Evolutionary conservation across 2,329 filamentous ascomycete genomes (phyloP).

Genomic region (Pestalotiopsis fici): DNA sequence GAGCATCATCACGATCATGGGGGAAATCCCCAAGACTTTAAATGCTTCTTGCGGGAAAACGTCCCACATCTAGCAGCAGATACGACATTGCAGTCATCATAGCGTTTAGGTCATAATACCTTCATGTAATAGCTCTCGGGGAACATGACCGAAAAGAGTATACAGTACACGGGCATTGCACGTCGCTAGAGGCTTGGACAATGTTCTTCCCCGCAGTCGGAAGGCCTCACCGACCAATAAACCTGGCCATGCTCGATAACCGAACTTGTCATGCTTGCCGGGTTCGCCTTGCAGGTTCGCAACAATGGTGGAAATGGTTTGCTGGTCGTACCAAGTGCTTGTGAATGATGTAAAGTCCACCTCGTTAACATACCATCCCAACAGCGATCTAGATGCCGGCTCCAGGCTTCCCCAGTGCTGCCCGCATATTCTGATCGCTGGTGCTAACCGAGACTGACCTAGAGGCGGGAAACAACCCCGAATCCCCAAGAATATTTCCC

Average conservation of each 20-base stretch:
- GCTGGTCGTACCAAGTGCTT: background rate
- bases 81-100: background rate
- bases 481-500: conserved; percentile 2
- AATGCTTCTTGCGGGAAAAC: background rate
- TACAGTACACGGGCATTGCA: background rate
- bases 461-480: background rate
- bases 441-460: background rate
- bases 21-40: background rate
- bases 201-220: background rate
- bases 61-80: background rate
- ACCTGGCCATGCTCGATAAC: background rate
- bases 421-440: background rate
- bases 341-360: background rate
- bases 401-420: background rate
- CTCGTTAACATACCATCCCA: background rate
- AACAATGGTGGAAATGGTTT: background rate
- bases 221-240: background rate
- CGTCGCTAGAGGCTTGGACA: background rate
- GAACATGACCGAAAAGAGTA: conserved; percentile 4
- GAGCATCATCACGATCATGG: background rate
- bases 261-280: background rate
- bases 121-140: conserved; percentile 6
- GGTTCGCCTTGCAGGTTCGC: background rate
- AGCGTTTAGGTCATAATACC: background rate
- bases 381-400: background rate